Base-by-base conservation (phyloP, 2,329 filamentous ascomycete species). In the Penicillium griseofulvum region DNA sequence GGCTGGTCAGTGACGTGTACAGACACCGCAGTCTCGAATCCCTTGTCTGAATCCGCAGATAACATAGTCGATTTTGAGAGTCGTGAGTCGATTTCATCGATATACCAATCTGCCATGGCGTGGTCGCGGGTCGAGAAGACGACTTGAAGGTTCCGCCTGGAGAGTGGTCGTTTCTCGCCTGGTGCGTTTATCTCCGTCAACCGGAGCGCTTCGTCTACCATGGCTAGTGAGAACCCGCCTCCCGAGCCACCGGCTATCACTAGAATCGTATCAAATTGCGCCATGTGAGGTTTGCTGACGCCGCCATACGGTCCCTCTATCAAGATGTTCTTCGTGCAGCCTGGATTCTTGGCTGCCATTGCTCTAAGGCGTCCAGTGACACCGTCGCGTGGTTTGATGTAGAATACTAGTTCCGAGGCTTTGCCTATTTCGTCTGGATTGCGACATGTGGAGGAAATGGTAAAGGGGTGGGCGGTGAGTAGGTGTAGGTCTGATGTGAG, bases 231-330 rank as follows among this genome's bases (percentile, higher is more conserved):
- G 68, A 80, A 83, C 0, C 80, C 80, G 3, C 79, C 80, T 1
- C 83, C 83, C 0, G 83, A 81, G 0, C 83, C 83, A 16, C 83
- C 82, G 0, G 80, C 80, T 8, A 85, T 68, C 11, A 85, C 70
- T 0, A 86, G 64, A 1, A 73, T 65, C 7, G 70, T 71, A 39
- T 82, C 76, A 50, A 76, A 77, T 1, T 67, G 69, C 1, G 67
- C 60, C 42, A 78, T 68, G 29, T 70, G 64, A 9, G 64, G 64
- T 11, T 75, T 67, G 33, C 82, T 69, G 17, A 65, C 55, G 2
- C 82, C 82, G 1, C 83, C 81, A 55, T 85, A 85, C 0, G 83
- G 83, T 0, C 83, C 83, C 42, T 85, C 83, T 0, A 85, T 60
- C 3, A 83, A 64, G 0, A 85, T 78, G 0, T 72, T 72, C 12